Evolutionary conservation across 1,139 yeast species (phyloP).

Genomic region (Candida sanyaensis): DNA sequence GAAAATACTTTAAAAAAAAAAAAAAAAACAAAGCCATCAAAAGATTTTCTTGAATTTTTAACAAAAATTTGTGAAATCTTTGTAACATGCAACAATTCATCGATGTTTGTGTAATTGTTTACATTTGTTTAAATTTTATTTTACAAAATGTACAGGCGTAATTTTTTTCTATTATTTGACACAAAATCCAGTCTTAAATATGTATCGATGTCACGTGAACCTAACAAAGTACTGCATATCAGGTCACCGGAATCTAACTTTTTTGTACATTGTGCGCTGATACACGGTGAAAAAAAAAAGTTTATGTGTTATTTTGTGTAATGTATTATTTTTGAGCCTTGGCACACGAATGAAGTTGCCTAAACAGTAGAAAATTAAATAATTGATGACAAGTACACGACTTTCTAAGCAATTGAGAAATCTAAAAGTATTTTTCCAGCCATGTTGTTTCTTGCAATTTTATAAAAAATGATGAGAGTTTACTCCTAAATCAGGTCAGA

Average conservation of each 20-base stretch:
- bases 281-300: background rate
- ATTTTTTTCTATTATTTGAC: no score
- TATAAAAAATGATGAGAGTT: no score
- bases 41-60: background rate
- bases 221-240: background rate
- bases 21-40: background rate
- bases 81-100: background rate
- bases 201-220: background rate
- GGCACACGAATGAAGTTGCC: background rate
- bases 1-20: background rate
- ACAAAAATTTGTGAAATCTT: no score
- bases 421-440: background rate
- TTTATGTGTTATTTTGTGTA: background rate
- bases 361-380: background rate
- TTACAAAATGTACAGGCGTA: background rate
- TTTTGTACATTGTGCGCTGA: background rate
- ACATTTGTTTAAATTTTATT: background rate
- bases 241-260: background rate
- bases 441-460: background rate
- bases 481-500: background rate
- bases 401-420: background rate
- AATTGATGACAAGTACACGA: background rate
- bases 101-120: background rate
- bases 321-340: background rate
- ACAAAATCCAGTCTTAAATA: background rate